These are phyloP conservation scores for Saccharomycopsis babjevae DNA, from an alignment of 805 yeast genomes.

Conservation along the genomic window DNA sequence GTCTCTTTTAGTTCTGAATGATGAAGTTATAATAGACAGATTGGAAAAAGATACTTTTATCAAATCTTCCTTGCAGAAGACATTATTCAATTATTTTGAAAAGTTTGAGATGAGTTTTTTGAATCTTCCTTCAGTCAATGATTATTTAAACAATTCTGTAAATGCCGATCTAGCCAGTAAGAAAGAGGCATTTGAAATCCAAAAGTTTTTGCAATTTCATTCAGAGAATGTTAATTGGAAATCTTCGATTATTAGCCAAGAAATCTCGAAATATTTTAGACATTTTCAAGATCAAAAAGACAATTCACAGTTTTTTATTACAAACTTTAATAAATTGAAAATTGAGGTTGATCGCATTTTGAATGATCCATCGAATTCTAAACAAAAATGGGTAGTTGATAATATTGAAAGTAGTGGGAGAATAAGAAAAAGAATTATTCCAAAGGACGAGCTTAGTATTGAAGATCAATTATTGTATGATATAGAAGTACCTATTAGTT, in stretches of 20 bases:
- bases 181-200: slow-evolving; percentile 19
- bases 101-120: slow-evolving; percentile 22
- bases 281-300: slow-evolving; percentile 58
- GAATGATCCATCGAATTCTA: slow-evolving; percentile 12
- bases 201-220: slow-evolving; percentile 21
- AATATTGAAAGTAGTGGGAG: slow-evolving; percentile 60
- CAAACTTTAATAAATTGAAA: slow-evolving; percentile 39
- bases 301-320: slow-evolving; percentile 38
- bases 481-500: slow-evolving; percentile 30
- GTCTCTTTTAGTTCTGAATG: slow-evolving; percentile 21
- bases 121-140: slow-evolving; percentile 14
- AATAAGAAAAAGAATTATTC: slow-evolving; percentile 51
- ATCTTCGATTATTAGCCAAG: slow-evolving; percentile 33
- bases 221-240: slow-evolving; percentile 28
- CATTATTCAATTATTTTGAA: slow-evolving; percentile 21
- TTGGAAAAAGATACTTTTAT: slow-evolving; percentile 19
- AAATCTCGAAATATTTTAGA: slow-evolving; percentile 40
- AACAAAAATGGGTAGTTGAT: slow-evolving; percentile 42
- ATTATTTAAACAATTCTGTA: slow-evolving; percentile 9
- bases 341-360: slow-evolving; percentile 32
- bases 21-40: slow-evolving; percentile 22
- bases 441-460: slow-evolving; percentile 39
- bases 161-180: slow-evolving; percentile 17
- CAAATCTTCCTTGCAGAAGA: slow-evolving; percentile 17
- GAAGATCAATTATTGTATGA: slow-evolving; percentile 35